Evolutionary conservation across 192 early-diverging fungal genomes (phyloP).

Genomic region (Gryganskiella cystojenkinii): DNA sequence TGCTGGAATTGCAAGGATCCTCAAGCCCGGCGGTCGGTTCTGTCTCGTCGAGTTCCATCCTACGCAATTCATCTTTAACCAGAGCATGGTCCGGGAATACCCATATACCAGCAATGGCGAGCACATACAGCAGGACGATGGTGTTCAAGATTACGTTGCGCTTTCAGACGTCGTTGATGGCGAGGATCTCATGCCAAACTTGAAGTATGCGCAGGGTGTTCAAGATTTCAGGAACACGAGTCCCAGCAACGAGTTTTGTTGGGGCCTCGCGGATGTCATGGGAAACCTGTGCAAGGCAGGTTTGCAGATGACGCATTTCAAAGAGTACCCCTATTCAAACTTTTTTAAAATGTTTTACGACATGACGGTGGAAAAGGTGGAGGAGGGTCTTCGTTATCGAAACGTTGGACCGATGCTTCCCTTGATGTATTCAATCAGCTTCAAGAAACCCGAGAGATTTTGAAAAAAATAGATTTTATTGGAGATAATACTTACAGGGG

Average conservation of each 20-base stretch:
- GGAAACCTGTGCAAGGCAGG: constrained; percentile 17
- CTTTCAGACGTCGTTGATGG: background rate
- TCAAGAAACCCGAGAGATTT: constrained; percentile 9
- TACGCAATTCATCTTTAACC: constrained; percentile 19
- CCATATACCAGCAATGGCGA: constrained; percentile 23
- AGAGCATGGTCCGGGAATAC: constrained; percentile 14
- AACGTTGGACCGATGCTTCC: constrained; percentile 33
- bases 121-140: constrained; percentile 3
- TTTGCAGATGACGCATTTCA: constrained; percentile 26
- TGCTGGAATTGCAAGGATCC: constrained; percentile 22
- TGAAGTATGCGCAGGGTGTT: constrained; percentile 31
- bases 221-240: constrained; percentile 23
- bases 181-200: constrained; percentile 20
- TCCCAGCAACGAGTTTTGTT: constrained; percentile 26
- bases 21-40: constrained; percentile 34
- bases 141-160: constrained; percentile 42
- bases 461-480: background rate
- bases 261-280: constrained; percentile 36
- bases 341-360: constrained; percentile 36
- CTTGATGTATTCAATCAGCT: constrained; percentile 37
- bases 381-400: constrained; percentile 32
- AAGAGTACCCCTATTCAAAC: constrained; percentile 50
- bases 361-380: constrained; percentile 28
- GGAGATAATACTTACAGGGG: too few relatives aligned
- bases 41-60: constrained; percentile 45